Evolutionary conservation across 2,329 filamentous ascomycete genomes (phyloP), one percentile per base, ranked within the genome.

Genomic region (Colletotrichum sp.): DNA sequence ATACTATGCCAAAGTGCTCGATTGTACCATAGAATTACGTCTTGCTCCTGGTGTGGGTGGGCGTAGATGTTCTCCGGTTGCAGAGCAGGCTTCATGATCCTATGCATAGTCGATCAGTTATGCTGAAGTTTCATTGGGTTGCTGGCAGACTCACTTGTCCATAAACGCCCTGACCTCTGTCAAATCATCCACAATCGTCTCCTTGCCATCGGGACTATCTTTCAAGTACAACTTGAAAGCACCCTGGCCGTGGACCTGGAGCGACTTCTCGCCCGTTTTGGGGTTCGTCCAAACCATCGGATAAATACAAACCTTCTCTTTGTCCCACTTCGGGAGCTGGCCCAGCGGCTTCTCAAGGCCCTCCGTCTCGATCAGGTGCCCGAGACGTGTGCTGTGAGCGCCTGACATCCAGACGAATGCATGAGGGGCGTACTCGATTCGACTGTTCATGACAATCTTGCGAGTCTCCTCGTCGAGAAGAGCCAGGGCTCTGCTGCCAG

Each of bases 351-450:
- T 52, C 44, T 52, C 44, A 10, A 52, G n/a, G 4, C 44, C 44
- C 44, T 52, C 44, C n/a, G 44, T 52, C 44, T 52, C 44, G 4
- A 52, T 52, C 10, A 52, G 4, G 3, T 88, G 81, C 2, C 87
- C 87, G 64, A 83, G 87, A 7, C 86, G 75, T 26, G 82, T 83
- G 5, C 84, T 84, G 44, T 84, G 84, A 76, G 86, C 86, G 44
- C 83, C 80, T 64, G 83, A 81, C 73, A 87, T 86, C 87, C 85
- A 88, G 79, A 83, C 79, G 77, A 88, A 88, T 12, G 87, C 86
- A 73, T 85, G 83, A 6, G 85, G 87, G 9, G 86, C 85, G 73
- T 88, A 88, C 79, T 88, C 86, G 18, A 87, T 86, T 84, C 86
- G 87, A 52, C 83, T 86, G 77, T 88, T 82, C 78, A 88, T 84